Evolutionary conservation across 805 yeast genomes (phyloP).

Genomic region (Hanseniaspora valbyensis): DNA sequence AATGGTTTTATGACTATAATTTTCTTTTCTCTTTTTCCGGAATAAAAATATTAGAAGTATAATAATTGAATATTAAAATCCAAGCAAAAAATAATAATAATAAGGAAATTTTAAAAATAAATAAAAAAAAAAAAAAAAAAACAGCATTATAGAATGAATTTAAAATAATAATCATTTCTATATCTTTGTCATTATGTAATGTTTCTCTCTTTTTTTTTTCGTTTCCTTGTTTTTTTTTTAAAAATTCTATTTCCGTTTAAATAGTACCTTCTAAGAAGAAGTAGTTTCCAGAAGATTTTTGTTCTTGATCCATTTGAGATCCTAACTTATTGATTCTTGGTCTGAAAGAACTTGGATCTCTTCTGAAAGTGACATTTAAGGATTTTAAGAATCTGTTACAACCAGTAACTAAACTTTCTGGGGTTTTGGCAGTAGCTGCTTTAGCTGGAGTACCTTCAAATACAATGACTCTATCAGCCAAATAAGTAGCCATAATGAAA

Average conservation of each 20-base stretch:
- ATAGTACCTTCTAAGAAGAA: constrained; percentile 76
- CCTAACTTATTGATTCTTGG: constrained; percentile 97
- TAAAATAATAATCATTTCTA: constrained; percentile 15
- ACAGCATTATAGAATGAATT: constrained; percentile 2
- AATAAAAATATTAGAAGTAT: neutral
- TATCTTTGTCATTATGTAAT: neutral
- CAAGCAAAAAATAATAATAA: neutral
- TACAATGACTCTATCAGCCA: constrained; percentile 97
- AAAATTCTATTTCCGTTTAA: too few relatives aligned
- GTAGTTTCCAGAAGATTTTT: constrained; percentile 81
- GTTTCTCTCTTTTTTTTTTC: too few relatives aligned
- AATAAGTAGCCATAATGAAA: constrained; percentile 98
- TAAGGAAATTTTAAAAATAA: neutral
- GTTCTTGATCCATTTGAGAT: constrained; percentile 98
- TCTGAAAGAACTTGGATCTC: constrained; percentile 96
- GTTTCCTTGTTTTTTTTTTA: neutral
- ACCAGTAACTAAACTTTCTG: constrained; percentile 91
- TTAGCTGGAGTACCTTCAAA: constrained; percentile 91
- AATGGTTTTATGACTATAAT: neutral
- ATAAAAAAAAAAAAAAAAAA: neutral
- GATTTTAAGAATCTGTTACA: constrained; percentile 95
- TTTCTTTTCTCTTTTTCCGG: neutral
- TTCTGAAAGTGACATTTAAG: constrained; percentile 94
- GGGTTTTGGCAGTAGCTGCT: constrained; percentile 72
- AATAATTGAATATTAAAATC: neutral